phyloP scores from a whole-genome alignment of 2,329 filamentous ascomycete genomes.

The Xylariaceae sp. region DNA sequence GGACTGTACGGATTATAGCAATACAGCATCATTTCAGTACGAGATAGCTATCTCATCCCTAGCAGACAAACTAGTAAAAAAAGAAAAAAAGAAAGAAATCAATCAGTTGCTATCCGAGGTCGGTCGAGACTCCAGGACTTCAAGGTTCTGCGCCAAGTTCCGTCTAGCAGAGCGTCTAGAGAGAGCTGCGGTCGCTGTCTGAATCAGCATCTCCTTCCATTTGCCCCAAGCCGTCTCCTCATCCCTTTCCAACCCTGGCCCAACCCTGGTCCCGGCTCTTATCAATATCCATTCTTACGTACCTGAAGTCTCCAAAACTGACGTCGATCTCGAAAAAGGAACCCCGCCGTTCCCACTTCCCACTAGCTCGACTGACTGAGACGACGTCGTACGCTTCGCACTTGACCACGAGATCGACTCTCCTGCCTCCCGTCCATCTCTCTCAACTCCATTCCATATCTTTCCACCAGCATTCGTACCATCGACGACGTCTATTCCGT shows the following conservation, averaged over 20 bases:
- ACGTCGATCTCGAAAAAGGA: slow-evolving; percentile 5
- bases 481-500: neutral
- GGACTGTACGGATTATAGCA: neutral
- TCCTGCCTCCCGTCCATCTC: neutral
- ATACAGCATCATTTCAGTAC: too few relatives aligned
- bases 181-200: neutral
- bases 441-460: neutral
- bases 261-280: neutral
- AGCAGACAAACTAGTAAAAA: too few relatives aligned
- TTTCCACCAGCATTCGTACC: neutral
- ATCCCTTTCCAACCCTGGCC: too few relatives aligned
- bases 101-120: neutral
- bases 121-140: too few relatives aligned
- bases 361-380: neutral
- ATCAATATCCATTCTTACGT: neutral
- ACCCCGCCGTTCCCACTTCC: slow-evolving; percentile 5
- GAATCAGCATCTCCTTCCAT: neutral
- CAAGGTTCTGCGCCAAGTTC: too few relatives aligned
- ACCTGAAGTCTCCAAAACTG: neutral
- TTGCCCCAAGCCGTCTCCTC: neutral
- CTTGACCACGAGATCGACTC: neutral
- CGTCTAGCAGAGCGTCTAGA: too few relatives aligned
- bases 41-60: too few relatives aligned
- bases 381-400: neutral
- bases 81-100: neutral